Percentiles rank a stretch among this genome's conserved stretches.
Conservation (phyloP, 768 basidiomycete genomes). For the Lanmaoa rubissima region DNA sequence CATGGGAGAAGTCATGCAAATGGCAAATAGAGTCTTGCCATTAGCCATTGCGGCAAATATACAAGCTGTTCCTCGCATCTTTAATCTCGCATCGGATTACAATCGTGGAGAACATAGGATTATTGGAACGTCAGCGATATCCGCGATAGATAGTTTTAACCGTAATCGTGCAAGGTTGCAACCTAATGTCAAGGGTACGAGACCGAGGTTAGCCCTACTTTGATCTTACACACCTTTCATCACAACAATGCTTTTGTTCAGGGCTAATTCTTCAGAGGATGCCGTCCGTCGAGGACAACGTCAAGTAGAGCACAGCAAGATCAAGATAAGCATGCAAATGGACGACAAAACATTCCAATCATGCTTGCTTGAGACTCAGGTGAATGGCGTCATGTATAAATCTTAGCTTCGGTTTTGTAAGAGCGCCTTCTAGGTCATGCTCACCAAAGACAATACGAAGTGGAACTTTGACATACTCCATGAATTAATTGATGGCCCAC, state of each 20-base stretch:
- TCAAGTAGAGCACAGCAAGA: constrained; percentile 85
- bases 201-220: constrained; percentile 54
- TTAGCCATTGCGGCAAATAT: constrained; percentile 76
- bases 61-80: constrained; percentile 84
- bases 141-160: constrained; percentile 89
- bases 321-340: constrained; percentile 91
- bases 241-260: constrained; percentile 21
- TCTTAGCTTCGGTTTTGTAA: not conserved
- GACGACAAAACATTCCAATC: constrained; percentile 92
- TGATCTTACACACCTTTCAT: not conserved
- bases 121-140: constrained; percentile 79
- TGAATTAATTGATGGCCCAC: constrained; percentile 88
- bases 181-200: constrained; percentile 52
- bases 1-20: constrained; percentile 86
- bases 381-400: constrained; percentile 29
- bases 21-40: constrained; percentile 86
- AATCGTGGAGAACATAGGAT: constrained; percentile 73
- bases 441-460: constrained; percentile 83
- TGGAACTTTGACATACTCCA: constrained; percentile 92
- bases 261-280: constrained; percentile 84
- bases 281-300: constrained; percentile 83
- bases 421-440: constrained; percentile 60
- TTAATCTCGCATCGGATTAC: constrained; percentile 81
- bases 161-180: constrained; percentile 79
- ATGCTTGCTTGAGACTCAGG: constrained; percentile 83